Evolutionary conservation across 106 monocot species (phyloP).

Genomic region (Alisma plantagoaquatica): DNA sequence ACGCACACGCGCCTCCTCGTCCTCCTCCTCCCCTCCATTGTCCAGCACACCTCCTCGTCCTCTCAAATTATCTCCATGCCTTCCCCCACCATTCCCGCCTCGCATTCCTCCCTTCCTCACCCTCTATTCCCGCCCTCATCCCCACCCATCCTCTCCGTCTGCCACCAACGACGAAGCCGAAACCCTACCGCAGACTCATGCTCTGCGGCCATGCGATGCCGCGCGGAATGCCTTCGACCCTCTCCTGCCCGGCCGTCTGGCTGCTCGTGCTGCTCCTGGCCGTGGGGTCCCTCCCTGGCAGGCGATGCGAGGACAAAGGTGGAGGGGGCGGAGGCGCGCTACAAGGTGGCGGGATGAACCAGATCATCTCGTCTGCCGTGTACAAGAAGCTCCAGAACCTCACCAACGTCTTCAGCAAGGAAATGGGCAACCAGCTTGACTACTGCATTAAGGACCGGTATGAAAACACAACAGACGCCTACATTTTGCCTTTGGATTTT

Average conservation of each 20-base stretch:
- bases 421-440: slow-evolving; percentile 6
- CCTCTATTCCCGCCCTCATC: background rate
- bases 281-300: background rate
- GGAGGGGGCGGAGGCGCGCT: background rate
- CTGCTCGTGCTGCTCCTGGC: slow-evolving; percentile 1
- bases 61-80: no score
- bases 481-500: background rate
- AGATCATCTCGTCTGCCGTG: slow-evolving; percentile 11
- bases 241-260: slow-evolving; percentile 10
- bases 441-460: slow-evolving; percentile 26
- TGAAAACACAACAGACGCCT: background rate
- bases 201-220: background rate
- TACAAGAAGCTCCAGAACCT: slow-evolving; percentile 20
- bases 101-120: background rate
- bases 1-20: no score
- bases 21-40: no score
- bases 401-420: slow-evolving; percentile 9
- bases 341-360: slow-evolving; percentile 4
- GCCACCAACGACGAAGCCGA: background rate
- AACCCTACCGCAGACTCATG: background rate
- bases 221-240: background rate
- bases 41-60: no score
- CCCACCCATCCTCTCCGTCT: background rate
- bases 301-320: background rate
- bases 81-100: background rate